A percentile compares a stretch with the other conserved stretches of the same genome.
These are phyloP conservation scores for Teunomyces pallodes DNA, from an alignment of 805 yeast species.

Conservation along the genomic window DNA sequence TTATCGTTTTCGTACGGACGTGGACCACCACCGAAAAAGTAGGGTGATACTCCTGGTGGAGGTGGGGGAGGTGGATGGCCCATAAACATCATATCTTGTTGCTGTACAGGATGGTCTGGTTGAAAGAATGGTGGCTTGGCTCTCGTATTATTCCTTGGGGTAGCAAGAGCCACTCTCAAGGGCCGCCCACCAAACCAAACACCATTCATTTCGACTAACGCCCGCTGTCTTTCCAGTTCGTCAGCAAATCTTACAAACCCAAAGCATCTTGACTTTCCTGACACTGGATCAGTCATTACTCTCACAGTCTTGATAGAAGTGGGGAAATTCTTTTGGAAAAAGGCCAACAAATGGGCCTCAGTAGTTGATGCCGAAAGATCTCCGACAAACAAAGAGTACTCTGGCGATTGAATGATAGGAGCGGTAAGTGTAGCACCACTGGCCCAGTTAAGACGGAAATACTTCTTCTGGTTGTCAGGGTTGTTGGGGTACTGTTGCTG, in stretches of 20 bases:
- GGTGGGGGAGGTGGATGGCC: constrained; percentile 11
- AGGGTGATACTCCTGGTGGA: constrained; percentile 8
- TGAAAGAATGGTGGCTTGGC: not conserved
- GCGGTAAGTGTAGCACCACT: constrained; percentile 74
- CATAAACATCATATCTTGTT: constrained; percentile 16
- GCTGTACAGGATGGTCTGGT: constrained; percentile 9
- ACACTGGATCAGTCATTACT: constrained; percentile 82
- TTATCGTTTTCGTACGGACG: not conserved
- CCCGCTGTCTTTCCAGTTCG: constrained; percentile 65
- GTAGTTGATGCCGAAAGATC: constrained; percentile 76
- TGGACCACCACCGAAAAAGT: constrained; percentile 7
- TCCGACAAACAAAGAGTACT: constrained; percentile 78
- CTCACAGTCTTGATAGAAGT: constrained; percentile 72
- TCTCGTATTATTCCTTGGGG: constrained; percentile 50
- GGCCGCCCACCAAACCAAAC: constrained; percentile 78
- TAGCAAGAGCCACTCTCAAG: constrained; percentile 73
- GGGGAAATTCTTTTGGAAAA: constrained; percentile 65
- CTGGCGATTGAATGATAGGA: constrained; percentile 71
- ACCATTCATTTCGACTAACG: constrained; percentile 74
- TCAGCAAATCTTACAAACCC: constrained; percentile 77
- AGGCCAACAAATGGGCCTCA: constrained; percentile 71
- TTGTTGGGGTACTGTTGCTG: constrained; percentile 39
- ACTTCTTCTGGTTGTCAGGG: constrained; percentile 52
- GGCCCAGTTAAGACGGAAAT: constrained; percentile 80
- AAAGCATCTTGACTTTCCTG: constrained; percentile 74